Percentiles rank a stretch among this genome's conserved stretches.
Conservation (phyloP, 345 rosid species). For the Tarenaya hassleriana region DNA sequence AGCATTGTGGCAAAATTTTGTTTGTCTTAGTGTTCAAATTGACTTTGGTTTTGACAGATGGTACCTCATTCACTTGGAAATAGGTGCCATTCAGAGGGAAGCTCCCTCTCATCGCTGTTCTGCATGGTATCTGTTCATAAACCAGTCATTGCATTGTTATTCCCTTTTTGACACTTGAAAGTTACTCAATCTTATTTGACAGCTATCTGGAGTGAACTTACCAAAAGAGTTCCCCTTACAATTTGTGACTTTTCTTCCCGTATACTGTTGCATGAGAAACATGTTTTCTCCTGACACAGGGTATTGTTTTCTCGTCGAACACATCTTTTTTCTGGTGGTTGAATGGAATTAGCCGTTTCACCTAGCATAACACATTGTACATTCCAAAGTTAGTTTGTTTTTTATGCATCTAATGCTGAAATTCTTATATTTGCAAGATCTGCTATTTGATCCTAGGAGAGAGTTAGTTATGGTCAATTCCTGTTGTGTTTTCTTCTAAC, state of each 20-base stretch:
- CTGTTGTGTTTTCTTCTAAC: slow-evolving; percentile 29
- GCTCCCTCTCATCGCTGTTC: slow-evolving; percentile 90
- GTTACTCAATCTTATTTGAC: not conserved
- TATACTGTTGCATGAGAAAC: slow-evolving; percentile 59
- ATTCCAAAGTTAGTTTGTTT: not conserved
- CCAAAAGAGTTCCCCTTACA: slow-evolving; percentile 87
- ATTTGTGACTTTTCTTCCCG: slow-evolving; percentile 58
- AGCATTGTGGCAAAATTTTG: not conserved
- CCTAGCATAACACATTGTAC: slow-evolving; percentile 33
- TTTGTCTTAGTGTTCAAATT: not conserved
- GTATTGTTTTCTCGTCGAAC: slow-evolving; percentile 34
- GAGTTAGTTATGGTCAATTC: not conserved
- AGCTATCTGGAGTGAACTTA: slow-evolving; percentile 24
- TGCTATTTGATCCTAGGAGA: not conserved
- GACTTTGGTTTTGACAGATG: not conserved
- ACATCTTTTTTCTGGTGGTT: slow-evolving; percentile 51
- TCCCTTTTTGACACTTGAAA: not conserved
- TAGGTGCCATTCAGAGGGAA: slow-evolving; percentile 94
- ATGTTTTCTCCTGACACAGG: slow-evolving; percentile 47
- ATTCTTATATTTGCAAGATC: not conserved
- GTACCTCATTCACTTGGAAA: slow-evolving; percentile 90
- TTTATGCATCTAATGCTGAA: slow-evolving; percentile 3
- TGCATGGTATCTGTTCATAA: slow-evolving; percentile 67
- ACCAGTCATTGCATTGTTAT: not conserved
- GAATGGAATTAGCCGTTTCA: slow-evolving; percentile 63